phyloP scores from a whole-genome alignment of 2,329 filamentous ascomycete genomes.

The Coniochaeta ligniaria region DNA sequence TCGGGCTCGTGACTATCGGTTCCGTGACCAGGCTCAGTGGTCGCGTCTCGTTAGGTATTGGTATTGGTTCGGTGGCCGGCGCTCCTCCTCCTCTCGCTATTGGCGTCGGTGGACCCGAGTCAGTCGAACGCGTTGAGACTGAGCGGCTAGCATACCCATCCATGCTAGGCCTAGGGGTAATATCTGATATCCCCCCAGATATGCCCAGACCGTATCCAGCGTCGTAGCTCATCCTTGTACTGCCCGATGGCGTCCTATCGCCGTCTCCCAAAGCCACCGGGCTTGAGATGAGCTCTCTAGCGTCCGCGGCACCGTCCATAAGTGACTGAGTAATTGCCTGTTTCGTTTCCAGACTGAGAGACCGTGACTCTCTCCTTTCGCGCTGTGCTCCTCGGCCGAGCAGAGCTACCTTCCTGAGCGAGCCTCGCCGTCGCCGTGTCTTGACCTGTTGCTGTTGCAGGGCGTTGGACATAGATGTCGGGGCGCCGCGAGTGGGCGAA shows the following conservation, averaged over 20 bases:
- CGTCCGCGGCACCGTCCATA: conserved; percentile 6
- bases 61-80: conserved; percentile 6
- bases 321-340: conserved; percentile 12
- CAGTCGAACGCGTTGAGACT: not conserved
- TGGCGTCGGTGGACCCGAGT: not conserved
- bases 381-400: conserved; percentile 65
- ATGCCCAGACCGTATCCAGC: conserved; percentile 39
- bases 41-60: conserved; percentile 11
- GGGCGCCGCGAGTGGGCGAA: conserved; percentile 6
- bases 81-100: not conserved
- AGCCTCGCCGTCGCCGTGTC: conserved; percentile 70
- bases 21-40: conserved; percentile 1
- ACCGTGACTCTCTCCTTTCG: conserved; percentile 46
- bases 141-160: conserved; percentile 34
- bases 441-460: conserved; percentile 33
- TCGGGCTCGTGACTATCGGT: conserved; percentile 38
- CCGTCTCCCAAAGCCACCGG: conserved; percentile 13
- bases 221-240: conserved; percentile 8
- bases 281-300: conserved; percentile 4
- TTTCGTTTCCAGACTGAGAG: conserved; percentile 33
- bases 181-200: conserved; percentile 38
- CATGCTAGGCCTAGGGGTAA: conserved; percentile 37
- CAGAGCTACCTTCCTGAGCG: conserved; percentile 78
- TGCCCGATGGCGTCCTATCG: conserved; percentile 7
- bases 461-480: conserved; percentile 18